Evolutionary conservation across 495 filamentous ascomycete species (phyloP), one percentile per base, ranked within the genome.

Genomic region (Penicillium psychrofluorescens): DNA sequence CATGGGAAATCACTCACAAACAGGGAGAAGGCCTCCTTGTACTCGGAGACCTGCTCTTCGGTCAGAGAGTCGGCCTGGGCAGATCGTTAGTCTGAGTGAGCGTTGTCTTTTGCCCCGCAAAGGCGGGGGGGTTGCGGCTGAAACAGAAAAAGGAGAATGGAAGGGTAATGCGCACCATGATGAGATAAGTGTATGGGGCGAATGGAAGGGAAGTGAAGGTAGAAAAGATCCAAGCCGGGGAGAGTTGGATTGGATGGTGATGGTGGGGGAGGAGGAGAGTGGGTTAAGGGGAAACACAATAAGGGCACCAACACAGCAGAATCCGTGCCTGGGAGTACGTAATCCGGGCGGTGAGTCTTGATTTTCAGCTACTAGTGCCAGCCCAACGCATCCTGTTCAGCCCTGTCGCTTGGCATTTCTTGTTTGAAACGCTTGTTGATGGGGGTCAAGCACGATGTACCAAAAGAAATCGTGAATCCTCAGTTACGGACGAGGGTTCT

Each of bases 1-100:
- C 12, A 8, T 9, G 13, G 31, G 27, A 9, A 34, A 32, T 22
- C 13, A 90, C 92, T 86, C 79, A 98, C 92, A 70, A 98, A 98
- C 32, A 98, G 85, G 66, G 92, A 98, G 77, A 98, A 98, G 37
- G 92, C 92, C 76, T 98, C 94, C 84, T 97, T 98, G 74, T 97
- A 98, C 76, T 98, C 92, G 64, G 91, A 95, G 58, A 98, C 91
- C 79, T 98, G 92, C 72, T 98, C 92, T 77, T 97, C 92, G 56
- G 92, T 96, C 53, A 98, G 81, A 63, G 88, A 85, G 64, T 94
- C 88, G 64, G 88, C 88, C 88, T 92, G 61, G 56, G 46, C 8
- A 38, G 40, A 50, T 45, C 43, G 45, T 50, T 51, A 55, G 49
- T 59, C 48, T 59, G 59, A 16, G 35, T 48, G 36, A 46, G 36